Evolutionary conservation across 257 asterid genomes (phyloP).

Genomic region (Solanum rostratum): DNA sequence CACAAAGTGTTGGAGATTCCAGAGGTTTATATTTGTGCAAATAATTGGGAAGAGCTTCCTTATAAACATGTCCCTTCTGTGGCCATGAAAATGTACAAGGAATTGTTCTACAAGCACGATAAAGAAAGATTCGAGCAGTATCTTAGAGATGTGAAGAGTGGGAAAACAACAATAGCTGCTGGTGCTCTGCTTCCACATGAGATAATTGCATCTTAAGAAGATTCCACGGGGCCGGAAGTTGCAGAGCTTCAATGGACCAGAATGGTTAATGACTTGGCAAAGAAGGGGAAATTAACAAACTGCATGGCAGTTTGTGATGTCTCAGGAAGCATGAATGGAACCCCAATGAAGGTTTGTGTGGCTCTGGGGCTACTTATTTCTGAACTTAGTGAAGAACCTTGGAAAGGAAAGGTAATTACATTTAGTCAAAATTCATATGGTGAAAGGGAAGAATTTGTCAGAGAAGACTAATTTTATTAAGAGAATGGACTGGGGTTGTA

Average conservation of each 20-base stretch:
- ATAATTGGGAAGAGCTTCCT: background rate
- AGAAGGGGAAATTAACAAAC: background rate
- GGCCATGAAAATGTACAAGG: background rate
- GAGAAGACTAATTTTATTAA: background rate
- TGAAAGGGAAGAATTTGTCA: background rate
- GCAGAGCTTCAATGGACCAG: background rate
- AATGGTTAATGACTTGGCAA: background rate
- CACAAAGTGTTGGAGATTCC: background rate
- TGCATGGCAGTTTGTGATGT: background rate
- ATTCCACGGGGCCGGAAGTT: background rate
- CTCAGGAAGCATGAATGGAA: background rate
- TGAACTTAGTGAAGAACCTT: background rate
- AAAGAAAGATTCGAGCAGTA: background rate
- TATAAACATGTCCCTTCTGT: background rate
- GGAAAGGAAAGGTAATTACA: background rate
- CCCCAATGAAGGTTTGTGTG: background rate
- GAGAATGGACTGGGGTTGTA: background rate
- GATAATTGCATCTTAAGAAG: background rate
- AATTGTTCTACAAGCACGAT: background rate
- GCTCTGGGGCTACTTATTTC: background rate
- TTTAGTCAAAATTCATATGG: background rate
- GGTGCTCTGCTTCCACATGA: conserved; percentile 1
- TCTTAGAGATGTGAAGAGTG: background rate
- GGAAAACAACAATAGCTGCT: background rate
- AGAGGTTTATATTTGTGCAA: background rate